Percentiles rank a stretch among this genome's conserved stretches.
These are phyloP conservation scores for Grifola frondosa DNA, from an alignment of 1,284 basidiomycete genomes.

Conservation along the genomic window DNA sequence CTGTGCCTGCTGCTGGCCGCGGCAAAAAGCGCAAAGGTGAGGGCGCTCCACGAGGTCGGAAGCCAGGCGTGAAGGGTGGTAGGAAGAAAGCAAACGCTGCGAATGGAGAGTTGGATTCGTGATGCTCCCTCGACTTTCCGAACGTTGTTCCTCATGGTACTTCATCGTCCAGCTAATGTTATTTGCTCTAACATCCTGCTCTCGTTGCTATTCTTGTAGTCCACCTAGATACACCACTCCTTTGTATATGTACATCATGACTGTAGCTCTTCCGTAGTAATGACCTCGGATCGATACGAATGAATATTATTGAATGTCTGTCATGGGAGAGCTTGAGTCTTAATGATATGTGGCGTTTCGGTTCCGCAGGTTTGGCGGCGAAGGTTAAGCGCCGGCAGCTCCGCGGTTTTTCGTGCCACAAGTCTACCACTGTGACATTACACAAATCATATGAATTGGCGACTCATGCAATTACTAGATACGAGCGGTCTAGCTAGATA, in stretches of 20 bases:
- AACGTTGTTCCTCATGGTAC: slow-evolving; percentile 7
- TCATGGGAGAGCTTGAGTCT: too few species aligned
- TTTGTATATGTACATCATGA: slow-evolving; percentile 22
- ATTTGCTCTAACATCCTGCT: slow-evolving; percentile 20
- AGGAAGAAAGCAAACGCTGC: slow-evolving; percentile 24
- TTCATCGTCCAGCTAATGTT: slow-evolving; percentile 16
- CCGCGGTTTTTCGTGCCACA: too few species aligned
- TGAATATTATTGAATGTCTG: too few species aligned
- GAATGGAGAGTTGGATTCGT: slow-evolving; percentile 20
- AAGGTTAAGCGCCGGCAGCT: too few species aligned
- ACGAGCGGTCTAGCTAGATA: neutral
- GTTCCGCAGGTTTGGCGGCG: too few species aligned
- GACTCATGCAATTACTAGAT: neutral
- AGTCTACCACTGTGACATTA: too few species aligned
- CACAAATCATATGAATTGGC: too few species aligned
- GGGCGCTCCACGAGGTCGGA: slow-evolving; percentile 42
- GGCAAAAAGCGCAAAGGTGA: slow-evolving; percentile 46
- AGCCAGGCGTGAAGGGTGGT: slow-evolving; percentile 30
- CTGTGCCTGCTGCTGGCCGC: slow-evolving; percentile 25
- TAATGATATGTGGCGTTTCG: too few species aligned
- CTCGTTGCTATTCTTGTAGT: slow-evolving; percentile 22
- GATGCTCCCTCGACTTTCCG: slow-evolving; percentile 9
- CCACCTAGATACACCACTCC: slow-evolving; percentile 13
- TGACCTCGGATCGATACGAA: too few species aligned
- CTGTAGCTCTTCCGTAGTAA: too few species aligned